Base-by-base conservation (phyloP, 805 yeast genomes). In the Saccharomycopsis schoenii region DNA sequence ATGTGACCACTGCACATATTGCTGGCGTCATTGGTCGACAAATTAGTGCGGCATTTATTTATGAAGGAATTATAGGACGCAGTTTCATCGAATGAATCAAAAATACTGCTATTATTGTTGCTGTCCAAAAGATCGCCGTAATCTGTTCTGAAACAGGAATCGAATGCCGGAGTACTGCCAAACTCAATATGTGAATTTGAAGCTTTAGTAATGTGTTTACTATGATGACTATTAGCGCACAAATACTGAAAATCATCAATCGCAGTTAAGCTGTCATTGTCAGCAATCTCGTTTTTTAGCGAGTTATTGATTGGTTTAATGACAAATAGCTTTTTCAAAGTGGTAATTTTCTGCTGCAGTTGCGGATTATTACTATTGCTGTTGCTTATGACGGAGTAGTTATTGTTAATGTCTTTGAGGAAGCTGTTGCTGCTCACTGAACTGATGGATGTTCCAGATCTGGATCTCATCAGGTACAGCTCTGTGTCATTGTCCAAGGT, bases 291-390 rank as follows among this genome's bases (percentile, higher is more conserved):
- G 15, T 42, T n/a, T 24, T 36, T 47, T 21, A 42, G 34, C 14
- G 57, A 42, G 21, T 47, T 47, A n/a, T 47, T 47, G 14, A 47
- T 47, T 15, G 55, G 55, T n/a, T 57, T 54, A 17, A 47, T 25
- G 14, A 50, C 42, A 21, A 60, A 60, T 15, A 60, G 54, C 14
- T 55, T 57, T 25, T 58, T 55, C 21, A 60, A 56, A 15, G 60
- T 51, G 9, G 58, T 40, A 19, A 56, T 56, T 25, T 56, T 56
- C 36, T 40, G 52, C 19, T 14, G 29, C 12, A n/a, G 36, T 14
- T 40, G 58, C 15, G n/a, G 39, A 39, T 15, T 34, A 15, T 34
- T 34, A 25, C 6, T 56, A 41, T 25, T 15, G 36, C 24, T 24
- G 19, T 24, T 37, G 34, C 47, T 37, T 9, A 24, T 24, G 2